These are phyloP conservation scores for Chaetomium tenue DNA, from an alignment of 495 filamentous ascomycete genomes.

Conservation along the genomic window DNA sequence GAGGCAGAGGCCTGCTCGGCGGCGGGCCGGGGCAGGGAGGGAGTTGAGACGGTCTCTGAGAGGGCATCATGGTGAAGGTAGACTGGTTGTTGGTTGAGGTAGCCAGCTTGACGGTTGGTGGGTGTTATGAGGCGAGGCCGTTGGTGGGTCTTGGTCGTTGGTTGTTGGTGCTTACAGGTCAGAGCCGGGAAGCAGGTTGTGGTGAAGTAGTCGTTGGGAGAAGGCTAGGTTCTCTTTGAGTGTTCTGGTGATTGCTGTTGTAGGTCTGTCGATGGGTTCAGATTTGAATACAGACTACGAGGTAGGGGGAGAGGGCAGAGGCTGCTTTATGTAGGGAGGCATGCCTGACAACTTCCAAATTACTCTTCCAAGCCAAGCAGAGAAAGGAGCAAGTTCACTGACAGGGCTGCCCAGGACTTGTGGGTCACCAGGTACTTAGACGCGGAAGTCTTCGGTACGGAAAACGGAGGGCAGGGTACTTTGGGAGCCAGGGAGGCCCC, in stretches of 20 bases:
- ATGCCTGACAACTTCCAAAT: slow-evolving; percentile 37
- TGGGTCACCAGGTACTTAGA: slow-evolving; percentile 27
- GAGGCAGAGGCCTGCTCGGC: slow-evolving; percentile 78
- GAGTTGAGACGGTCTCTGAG: slow-evolving; percentile 65
- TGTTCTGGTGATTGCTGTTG: slow-evolving; percentile 18
- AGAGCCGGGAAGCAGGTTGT: neutral
- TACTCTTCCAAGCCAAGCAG: slow-evolving; percentile 27
- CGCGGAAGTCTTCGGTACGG: slow-evolving; percentile 27
- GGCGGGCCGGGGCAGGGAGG: slow-evolving; percentile 85
- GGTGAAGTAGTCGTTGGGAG: slow-evolving; percentile 11
- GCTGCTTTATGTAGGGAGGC: slow-evolving; percentile 47
- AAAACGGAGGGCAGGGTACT: slow-evolving; percentile 22
- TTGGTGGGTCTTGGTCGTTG: slow-evolving; percentile 11
- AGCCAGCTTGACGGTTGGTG: slow-evolving; percentile 25
- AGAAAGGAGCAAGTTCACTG: slow-evolving; percentile 30
- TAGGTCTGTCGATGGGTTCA: slow-evolving; percentile 35
- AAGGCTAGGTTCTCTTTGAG: slow-evolving; percentile 14
- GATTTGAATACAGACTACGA: slow-evolving; percentile 18
- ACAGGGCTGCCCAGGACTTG: slow-evolving; percentile 38
- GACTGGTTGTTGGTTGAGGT: slow-evolving; percentile 13
- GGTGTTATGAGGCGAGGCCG: slow-evolving; percentile 23
- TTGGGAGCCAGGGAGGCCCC: neutral
- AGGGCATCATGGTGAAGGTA: slow-evolving; percentile 57
- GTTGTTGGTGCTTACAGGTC: slow-evolving; percentile 4
- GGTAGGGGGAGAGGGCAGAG: slow-evolving; percentile 34